phyloP scores from a whole-genome alignment of 805 yeast genomes.

The Wickerhamiella lipophila region DNA sequence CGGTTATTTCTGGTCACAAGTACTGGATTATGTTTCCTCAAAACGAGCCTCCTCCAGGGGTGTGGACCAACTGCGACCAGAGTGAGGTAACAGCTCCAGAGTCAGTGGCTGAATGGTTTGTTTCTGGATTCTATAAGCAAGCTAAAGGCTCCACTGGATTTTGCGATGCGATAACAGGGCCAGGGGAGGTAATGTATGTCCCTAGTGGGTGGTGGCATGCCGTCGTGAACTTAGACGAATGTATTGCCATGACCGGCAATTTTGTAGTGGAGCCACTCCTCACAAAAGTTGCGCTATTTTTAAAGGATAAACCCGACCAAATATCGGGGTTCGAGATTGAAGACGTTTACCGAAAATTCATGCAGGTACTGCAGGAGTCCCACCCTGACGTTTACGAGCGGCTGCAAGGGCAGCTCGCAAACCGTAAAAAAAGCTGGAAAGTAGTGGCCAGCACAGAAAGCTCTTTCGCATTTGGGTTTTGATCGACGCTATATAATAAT shows the following conservation, averaged over 20 bases:
- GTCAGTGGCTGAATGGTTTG: conserved; percentile 87
- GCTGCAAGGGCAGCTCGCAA: conserved; percentile 26
- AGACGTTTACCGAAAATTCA: conserved; percentile 53
- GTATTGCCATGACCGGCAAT: conserved; percentile 75
- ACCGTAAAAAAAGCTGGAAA: conserved; percentile 12
- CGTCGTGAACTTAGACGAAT: conserved; percentile 63
- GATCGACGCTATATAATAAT: no score
- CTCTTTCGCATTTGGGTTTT: conserved; percentile 11
- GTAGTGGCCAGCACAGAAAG: conserved; percentile 7
- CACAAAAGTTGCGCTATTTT: conserved; percentile 50
- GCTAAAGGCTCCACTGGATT: conserved; percentile 37
- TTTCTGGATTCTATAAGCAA: conserved; percentile 69
- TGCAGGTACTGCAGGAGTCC: conserved; percentile 34
- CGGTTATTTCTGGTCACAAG: conserved; percentile 59
- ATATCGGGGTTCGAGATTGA: conserved; percentile 57
- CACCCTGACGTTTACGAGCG: conserved; percentile 30
- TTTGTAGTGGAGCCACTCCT: conserved; percentile 59
- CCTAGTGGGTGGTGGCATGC: conserved; percentile 98
- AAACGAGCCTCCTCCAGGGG: conserved; percentile 67
- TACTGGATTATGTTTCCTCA: conserved; percentile 89
- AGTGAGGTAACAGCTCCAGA: conserved; percentile 84
- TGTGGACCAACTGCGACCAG: conserved; percentile 59
- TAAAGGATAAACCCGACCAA: conserved; percentile 55
- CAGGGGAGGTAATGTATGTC: conserved; percentile 77
- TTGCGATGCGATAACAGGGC: conserved; percentile 57